Conservation (phyloP, 2,329 filamentous ascomycete genomes). For the Colletotrichum cordylinicola region DNA sequence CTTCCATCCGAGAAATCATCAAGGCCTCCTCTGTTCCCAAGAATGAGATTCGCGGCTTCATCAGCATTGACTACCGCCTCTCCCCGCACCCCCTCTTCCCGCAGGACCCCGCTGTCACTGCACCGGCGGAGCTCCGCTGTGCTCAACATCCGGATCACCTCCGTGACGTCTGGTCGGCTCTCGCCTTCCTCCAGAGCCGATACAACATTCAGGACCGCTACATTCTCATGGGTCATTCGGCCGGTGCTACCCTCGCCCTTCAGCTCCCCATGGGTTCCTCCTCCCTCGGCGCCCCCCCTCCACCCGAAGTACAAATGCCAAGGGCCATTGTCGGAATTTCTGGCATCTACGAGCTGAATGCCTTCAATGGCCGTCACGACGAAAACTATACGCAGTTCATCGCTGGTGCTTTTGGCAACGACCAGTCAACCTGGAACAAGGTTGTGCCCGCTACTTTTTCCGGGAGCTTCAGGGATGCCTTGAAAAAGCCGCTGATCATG, state of each 20-base stretch:
- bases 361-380: slow-evolving; percentile 52
- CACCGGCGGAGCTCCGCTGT: slow-evolving; percentile 37
- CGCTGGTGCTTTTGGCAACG: slow-evolving; percentile 63
- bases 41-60: slow-evolving; percentile 61
- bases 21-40: slow-evolving; percentile 27
- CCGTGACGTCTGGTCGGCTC: slow-evolving; percentile 58
- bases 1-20: slow-evolving; percentile 49
- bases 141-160: slow-evolving; percentile 66
- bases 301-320: slow-evolving; percentile 43
- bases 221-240: slow-evolving; percentile 67
- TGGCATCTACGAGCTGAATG: slow-evolving; percentile 71
- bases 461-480: slow-evolving; percentile 45
- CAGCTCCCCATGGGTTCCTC: slow-evolving; percentile 59
- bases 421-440: slow-evolving; percentile 54
- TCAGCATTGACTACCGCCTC: slow-evolving; percentile 69
- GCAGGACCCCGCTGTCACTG: slow-evolving; percentile 29
- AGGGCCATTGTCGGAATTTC: slow-evolving; percentile 64
- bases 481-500: slow-evolving; percentile 40
- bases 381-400: slow-evolving; percentile 64
- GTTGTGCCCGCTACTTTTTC: slow-evolving; percentile 58
- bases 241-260: slow-evolving; percentile 67
- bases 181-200: slow-evolving; percentile 51
- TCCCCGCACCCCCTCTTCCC: slow-evolving; percentile 55
- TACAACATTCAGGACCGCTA: slow-evolving; percentile 55
- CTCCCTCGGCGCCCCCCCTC: slow-evolving; percentile 28